Conservation (phyloP, 257 asterid species). For the Nicotiana paniculata region DNA sequence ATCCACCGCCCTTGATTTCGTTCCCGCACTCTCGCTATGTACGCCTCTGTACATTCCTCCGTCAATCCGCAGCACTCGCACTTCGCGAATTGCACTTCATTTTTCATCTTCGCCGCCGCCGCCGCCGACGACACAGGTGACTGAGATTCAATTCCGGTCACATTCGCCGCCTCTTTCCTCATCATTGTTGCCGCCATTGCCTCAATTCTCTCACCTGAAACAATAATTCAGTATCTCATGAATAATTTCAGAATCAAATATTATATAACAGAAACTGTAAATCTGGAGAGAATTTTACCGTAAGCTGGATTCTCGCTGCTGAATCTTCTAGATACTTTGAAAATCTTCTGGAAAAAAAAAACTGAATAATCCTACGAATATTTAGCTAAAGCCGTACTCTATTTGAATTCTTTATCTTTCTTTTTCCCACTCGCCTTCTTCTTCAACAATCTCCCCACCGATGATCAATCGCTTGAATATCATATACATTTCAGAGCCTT, state of each 20-base stretch:
- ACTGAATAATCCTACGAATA: neutral
- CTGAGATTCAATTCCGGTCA: neutral
- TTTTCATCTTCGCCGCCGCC: constrained; percentile 16
- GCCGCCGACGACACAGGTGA: neutral
- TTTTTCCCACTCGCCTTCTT: constrained; percentile 81
- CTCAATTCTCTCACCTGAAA: neutral
- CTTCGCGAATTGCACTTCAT: constrained; percentile 38
- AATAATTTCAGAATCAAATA: neutral
- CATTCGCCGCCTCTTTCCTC: constrained; percentile 1
- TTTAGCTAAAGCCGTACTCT: neutral
- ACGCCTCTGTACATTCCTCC: constrained; percentile 76
- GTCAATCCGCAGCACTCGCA: constrained; percentile 85
- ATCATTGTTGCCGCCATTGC: constrained; percentile 1
- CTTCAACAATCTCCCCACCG: constrained; percentile 80
- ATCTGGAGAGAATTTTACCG: constrained; percentile 14
- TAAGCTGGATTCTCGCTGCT: constrained; percentile 11
- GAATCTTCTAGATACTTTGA: neutral
- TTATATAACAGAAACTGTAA: neutral
- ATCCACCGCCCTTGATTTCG: constrained; percentile 74
- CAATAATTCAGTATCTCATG: neutral
- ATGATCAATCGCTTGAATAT: constrained; percentile 65
- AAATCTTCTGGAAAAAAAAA: neutral
- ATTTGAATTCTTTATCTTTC: constrained; percentile 42
- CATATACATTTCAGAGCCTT: constrained; percentile 66
- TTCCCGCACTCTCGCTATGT: constrained; percentile 44